phyloP scores from a whole-genome alignment of 148 eudicot genomes.

The Rhododendron molle region DNA sequence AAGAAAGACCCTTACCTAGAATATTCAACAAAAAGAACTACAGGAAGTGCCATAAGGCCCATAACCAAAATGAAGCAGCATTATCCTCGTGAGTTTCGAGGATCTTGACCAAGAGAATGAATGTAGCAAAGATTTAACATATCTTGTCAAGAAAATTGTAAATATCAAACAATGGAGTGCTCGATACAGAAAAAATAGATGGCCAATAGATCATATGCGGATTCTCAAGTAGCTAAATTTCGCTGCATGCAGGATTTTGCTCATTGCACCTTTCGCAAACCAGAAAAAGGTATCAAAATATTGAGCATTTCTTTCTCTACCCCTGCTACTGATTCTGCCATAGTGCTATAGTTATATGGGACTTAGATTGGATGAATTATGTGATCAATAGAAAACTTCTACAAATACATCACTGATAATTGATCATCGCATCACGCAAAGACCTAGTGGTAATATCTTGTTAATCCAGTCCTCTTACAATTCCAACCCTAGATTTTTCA shows the following conservation, averaged over 20 bases:
- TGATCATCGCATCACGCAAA: not conserved
- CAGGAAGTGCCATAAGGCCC: not conserved
- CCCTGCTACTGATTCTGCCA: not conserved
- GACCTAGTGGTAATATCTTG: not conserved
- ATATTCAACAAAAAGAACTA: not conserved
- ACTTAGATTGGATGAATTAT: not conserved
- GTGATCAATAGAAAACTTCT: not conserved
- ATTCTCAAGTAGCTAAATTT: not conserved
- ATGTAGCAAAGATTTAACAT: not conserved
- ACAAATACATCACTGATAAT: not conserved
- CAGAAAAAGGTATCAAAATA: not conserved
- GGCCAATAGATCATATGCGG: not conserved
- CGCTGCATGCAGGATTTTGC: not conserved
- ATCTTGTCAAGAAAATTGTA: not conserved
- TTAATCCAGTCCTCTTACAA: not conserved
- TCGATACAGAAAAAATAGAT: not conserved
- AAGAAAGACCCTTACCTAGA: not conserved
- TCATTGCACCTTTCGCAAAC: not conserved
- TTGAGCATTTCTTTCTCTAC: not conserved
- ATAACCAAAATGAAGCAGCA: not conserved
- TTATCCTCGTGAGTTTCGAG: not conserved
- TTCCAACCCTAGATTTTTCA: not conserved
- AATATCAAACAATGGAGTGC: not conserved
- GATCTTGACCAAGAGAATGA: not conserved
- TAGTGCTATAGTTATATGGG: no score